Conservation (phyloP, 2,329 filamentous ascomycete genomes). For the Claviceps spartinae region DNA sequence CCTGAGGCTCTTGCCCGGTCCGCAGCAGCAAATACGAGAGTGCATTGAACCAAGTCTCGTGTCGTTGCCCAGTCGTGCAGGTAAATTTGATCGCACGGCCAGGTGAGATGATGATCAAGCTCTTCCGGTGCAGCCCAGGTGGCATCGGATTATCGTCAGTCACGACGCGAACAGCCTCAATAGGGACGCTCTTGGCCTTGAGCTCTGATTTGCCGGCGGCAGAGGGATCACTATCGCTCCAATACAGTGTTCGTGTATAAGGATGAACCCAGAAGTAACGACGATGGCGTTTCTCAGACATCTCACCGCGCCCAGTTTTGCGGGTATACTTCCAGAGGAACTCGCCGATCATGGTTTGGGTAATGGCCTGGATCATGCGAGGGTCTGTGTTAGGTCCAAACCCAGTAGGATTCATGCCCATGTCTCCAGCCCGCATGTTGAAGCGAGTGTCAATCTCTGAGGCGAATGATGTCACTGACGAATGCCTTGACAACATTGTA, state of each 20-base stretch:
- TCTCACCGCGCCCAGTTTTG: conserved; percentile 75
- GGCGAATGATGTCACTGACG: conserved; percentile 87
- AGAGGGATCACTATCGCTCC: conserved; percentile 83
- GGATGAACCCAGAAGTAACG: conserved; percentile 99
- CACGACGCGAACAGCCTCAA: conserved; percentile 84
- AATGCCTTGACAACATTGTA: conserved; percentile 34
- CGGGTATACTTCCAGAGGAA: conserved; percentile 99
- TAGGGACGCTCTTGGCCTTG: conserved; percentile 75
- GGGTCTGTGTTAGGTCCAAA: conserved; percentile 71
- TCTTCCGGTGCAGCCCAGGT: conserved; percentile 88
- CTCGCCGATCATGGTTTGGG: conserved; percentile 98
- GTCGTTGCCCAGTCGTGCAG: conserved; percentile 80
- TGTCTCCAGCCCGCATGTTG: conserved; percentile 51
- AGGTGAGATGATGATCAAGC: conserved; percentile 77
- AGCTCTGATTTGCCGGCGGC: conserved; percentile 64
- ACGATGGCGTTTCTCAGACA: conserved; percentile 80
- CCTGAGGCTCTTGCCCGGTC: conserved; percentile 50
- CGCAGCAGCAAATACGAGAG: conserved; percentile 83
- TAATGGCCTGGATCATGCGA: conserved; percentile 97
- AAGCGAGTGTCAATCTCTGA: conserved; percentile 90
- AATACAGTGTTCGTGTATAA: conserved; percentile 91
- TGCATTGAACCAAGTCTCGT: conserved; percentile 98
- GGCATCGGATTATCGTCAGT: conserved; percentile 92
- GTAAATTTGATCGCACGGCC: conserved; percentile 88
- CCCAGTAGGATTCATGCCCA: conserved; percentile 39